These are phyloP conservation scores for Salmacisia buchloeana DNA, from an alignment of 1,284 basidiomycete species.

Conservation along the genomic window DNA sequence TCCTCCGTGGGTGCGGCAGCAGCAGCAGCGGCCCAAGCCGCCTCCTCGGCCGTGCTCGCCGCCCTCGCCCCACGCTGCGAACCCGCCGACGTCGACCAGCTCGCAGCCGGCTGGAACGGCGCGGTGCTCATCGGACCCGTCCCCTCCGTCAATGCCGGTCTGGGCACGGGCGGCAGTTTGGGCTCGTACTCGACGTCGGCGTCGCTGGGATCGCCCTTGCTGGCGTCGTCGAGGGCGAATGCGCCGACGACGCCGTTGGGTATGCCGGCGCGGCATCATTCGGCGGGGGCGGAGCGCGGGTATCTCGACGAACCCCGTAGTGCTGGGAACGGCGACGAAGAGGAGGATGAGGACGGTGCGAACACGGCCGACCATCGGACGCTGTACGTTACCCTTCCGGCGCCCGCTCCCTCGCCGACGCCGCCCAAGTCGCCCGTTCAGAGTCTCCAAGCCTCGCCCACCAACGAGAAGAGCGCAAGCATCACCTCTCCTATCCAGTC, in stretches of 20 bases:
- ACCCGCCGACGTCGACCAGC: not conserved
- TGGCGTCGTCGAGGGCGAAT: not conserved
- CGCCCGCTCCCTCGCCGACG: not conserved
- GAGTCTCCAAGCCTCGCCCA: too few species aligned
- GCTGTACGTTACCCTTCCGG: slow-evolving; percentile 2
- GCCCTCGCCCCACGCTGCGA: not conserved
- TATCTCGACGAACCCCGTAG: too few species aligned
- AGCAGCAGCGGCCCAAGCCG: too few species aligned
- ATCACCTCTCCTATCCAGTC: not conserved
- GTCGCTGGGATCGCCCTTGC: not conserved
- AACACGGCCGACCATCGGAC: not conserved
- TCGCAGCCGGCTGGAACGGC: not conserved
- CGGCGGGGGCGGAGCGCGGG: not conserved
- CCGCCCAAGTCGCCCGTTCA: not conserved
- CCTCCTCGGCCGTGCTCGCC: not conserved
- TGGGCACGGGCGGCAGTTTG: not conserved
- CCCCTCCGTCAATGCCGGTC: not conserved
- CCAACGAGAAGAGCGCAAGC: not conserved
- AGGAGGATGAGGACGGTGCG: not conserved
- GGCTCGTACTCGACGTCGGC: too few species aligned
- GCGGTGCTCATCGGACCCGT: not conserved
- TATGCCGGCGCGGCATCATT: not conserved
- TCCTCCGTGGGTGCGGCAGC: too few species aligned
- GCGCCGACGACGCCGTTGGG: not conserved
- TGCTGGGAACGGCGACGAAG: not conserved